A percentile compares a stretch with the other conserved stretches of the same genome.
phyloP scores from a whole-genome alignment of 768 basidiomycete genomes.

The Phaeolepiota aurea region DNA sequence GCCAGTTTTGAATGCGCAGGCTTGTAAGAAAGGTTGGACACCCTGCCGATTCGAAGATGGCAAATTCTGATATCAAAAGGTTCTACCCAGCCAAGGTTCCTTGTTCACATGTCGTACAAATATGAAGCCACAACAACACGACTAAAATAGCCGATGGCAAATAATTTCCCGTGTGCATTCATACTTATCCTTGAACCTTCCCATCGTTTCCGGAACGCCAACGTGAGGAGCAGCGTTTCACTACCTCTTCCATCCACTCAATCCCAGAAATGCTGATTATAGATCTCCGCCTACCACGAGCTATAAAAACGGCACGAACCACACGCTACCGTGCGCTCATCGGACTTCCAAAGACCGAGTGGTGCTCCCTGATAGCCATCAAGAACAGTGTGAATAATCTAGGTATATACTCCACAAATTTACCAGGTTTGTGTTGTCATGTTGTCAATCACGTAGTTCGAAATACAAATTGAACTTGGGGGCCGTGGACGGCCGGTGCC shows the following conservation, averaged over 20 bases:
- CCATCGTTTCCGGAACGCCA: not conserved
- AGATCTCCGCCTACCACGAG: not conserved
- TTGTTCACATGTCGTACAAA: conserved; percentile 5
- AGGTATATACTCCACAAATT: not conserved
- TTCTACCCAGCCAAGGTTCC: conserved; percentile 1
- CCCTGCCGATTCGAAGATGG: conserved; percentile 3
- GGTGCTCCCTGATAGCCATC: too few relatives aligned
- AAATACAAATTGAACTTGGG: not conserved
- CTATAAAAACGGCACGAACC: not conserved
- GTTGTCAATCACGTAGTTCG: not conserved
- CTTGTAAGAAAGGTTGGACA: too few relatives aligned
- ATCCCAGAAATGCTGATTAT: not conserved
- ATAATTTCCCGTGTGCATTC: not conserved
- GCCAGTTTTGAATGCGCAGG: too few relatives aligned
- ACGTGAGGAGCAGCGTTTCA: not conserved
- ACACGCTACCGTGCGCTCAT: not conserved
- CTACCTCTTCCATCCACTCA: not conserved
- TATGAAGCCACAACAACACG: not conserved
- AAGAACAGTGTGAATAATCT: not conserved
- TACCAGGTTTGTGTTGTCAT: not conserved
- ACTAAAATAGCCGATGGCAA: not conserved
- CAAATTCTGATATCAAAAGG: conserved; percentile 3
- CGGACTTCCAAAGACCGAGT: not conserved
- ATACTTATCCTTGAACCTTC: too few relatives aligned
- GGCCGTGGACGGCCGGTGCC: not conserved